Conservation (phyloP, 2,329 filamentous ascomycete species). For the Fusarium sublunatum region DNA sequence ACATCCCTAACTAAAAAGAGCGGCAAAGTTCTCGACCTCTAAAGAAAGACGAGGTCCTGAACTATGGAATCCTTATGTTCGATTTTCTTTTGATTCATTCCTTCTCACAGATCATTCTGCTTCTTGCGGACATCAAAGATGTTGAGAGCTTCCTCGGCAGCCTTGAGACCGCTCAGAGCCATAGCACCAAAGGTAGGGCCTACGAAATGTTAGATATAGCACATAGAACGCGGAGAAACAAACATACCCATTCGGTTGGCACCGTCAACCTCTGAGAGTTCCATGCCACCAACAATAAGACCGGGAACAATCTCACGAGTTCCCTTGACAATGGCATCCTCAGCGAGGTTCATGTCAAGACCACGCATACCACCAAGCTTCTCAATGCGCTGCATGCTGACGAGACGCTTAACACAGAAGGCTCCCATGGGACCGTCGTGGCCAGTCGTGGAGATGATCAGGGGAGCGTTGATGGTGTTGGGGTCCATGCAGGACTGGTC, state of each 20-base stretch:
- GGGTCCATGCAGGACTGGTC: constrained; percentile 97
- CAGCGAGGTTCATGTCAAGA: constrained; percentile 89
- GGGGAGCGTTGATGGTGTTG: constrained; percentile 93
- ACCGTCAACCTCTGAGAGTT: constrained; percentile 89
- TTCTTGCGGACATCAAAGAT: constrained; percentile 82
- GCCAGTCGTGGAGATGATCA: constrained; percentile 90
- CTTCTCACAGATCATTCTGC: constrained; percentile 73
- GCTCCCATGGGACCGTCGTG: constrained; percentile 93
- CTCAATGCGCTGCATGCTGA: constrained; percentile 85
- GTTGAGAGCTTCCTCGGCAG: constrained; percentile 84
- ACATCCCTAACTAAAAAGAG: constrained; percentile 25
- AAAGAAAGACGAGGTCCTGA: constrained; percentile 29
- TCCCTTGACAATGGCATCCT: constrained; percentile 93
- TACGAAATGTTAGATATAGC: constrained; percentile 24
- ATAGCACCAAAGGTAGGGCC: constrained; percentile 88
- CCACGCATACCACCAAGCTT: constrained; percentile 92
- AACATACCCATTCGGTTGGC: constrained; percentile 84
- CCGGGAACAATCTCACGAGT: constrained; percentile 90
- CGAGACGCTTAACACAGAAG: constrained; percentile 90
- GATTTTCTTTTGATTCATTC: background rate
- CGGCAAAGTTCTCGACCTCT: constrained; percentile 15
- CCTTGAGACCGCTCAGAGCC: constrained; percentile 88
- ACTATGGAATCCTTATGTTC: constrained; percentile 3
- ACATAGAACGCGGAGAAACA: too few relatives aligned
- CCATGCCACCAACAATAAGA: constrained; percentile 94